These are phyloP conservation scores for Nymphaea thermarum DNA, from an alignment of 164 flowering plant species.

Conservation along the genomic window DNA sequence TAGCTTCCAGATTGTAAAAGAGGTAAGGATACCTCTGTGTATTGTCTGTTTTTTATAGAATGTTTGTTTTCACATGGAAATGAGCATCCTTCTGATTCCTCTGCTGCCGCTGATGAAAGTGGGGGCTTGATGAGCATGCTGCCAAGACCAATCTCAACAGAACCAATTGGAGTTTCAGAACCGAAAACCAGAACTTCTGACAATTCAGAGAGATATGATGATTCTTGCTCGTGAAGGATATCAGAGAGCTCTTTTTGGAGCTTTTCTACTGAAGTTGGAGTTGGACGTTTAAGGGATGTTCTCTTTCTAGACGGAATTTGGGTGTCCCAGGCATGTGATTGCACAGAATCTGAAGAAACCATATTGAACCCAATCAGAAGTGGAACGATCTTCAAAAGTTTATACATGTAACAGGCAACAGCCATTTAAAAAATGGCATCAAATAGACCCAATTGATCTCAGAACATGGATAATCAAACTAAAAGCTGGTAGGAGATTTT, in stretches of 20 bases:
- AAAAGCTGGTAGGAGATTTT: no score
- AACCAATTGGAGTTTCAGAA: constrained; percentile 4
- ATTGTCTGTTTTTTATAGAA: background rate
- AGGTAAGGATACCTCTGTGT: background rate
- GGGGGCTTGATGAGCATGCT: constrained; percentile 12
- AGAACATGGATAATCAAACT: no score
- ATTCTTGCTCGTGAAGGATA: constrained; percentile 11
- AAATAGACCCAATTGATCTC: no score
- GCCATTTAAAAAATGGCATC: no score
- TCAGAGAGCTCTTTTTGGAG: constrained; percentile 13
- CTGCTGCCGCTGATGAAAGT: constrained; percentile 1
- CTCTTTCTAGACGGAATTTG: constrained; percentile 14
- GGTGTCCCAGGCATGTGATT: constrained; percentile 6
- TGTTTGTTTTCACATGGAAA: background rate
- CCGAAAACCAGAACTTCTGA: constrained; percentile 14
- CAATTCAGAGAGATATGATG: constrained; percentile 4
- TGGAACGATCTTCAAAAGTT: no score
- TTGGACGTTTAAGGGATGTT: constrained; percentile 3
- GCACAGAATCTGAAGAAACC: constrained; percentile 6
- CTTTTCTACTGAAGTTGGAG: constrained; percentile 14
- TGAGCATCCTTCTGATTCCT: constrained; percentile 9
- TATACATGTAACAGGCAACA: no score
- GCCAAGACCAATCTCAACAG: constrained; percentile 12
- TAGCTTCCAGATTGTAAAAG: background rate
- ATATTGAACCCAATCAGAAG: background rate